Conservation (phyloP, 2,329 filamentous ascomycete species). For the Remersonia thermophila region DNA sequence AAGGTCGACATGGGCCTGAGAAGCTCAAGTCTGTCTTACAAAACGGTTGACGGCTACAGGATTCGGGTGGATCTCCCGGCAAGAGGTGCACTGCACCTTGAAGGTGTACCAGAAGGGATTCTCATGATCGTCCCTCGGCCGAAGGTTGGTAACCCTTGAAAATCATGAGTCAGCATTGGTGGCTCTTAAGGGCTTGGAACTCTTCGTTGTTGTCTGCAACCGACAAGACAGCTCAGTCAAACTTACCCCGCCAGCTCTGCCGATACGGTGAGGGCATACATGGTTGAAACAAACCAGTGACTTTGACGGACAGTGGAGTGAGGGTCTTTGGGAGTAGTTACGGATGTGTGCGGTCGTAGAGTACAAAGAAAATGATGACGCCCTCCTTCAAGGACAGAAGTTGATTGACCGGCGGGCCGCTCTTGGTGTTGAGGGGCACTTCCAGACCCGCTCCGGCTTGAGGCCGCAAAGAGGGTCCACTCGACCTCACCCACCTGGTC, state of each 20-base stretch:
- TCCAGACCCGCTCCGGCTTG: neutral
- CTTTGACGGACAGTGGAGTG: neutral
- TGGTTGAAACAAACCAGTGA: too few relatives aligned
- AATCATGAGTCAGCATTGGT: neutral
- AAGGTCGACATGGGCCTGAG: neutral
- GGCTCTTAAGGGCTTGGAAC: neutral
- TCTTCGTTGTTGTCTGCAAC: neutral
- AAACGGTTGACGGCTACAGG: slow-evolving; percentile 78
- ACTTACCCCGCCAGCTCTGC: slow-evolving; percentile 59
- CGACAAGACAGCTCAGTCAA: too few relatives aligned
- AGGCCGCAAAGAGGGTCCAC: neutral
- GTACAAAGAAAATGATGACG: too few relatives aligned
- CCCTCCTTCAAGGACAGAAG: neutral
- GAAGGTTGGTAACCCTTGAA: slow-evolving; percentile 77
- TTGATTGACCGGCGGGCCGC: neutral
- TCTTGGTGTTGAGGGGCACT: slow-evolving; percentile 7
- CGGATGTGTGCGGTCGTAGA: too few relatives aligned
- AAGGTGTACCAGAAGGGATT: slow-evolving; percentile 94
- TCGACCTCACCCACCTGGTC: neutral
- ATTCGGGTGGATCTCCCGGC: slow-evolving; percentile 80
- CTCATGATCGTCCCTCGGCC: slow-evolving; percentile 68
- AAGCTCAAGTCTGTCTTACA: too few relatives aligned
- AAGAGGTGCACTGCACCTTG: slow-evolving; percentile 96
- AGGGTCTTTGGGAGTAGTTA: neutral
- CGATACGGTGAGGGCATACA: slow-evolving; percentile 55